Base-by-base conservation (phyloP, 768 basidiomycete genomes). In the Naematelia aurantialba region DNA sequence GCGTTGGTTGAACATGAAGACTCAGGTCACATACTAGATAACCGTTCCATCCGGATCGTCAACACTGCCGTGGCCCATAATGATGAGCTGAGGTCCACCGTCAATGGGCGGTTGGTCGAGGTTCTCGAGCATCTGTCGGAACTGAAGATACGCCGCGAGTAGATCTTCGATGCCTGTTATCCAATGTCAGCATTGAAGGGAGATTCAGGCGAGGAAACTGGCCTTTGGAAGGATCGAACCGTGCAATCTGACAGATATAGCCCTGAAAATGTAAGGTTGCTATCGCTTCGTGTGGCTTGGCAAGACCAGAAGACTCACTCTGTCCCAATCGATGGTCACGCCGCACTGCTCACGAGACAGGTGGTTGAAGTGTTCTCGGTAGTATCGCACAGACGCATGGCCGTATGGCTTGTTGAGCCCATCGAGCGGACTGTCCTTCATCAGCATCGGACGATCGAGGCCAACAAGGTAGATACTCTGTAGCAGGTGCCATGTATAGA, bases 161-260 rank as follows among this genome's bases (percentile, higher is more conserved):
- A 79, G 67, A 39, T 70, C 65, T 2, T 73, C 72, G 45, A 76
- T 74, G 42, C 77, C 76, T 73, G n/a, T 17, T 4, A 19, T 11
- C 31, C 39, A 45, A n/a, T n/a, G 13, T 44, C 30, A 54, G 52
- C 34, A 8, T 14, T 8, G 14, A 49, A 49, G 31, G 52, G 30
- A 48, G 13, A 1, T n/a, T 13, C 24, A 8, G 10, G 22, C 5
- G 3, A 17, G 24, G 10, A 22, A 26, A 87, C 63, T 87, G 87
- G 78, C 91, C 90, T 83, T 84, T 83, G 21, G 87, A 81, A 53
- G 91, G 92, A 76, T 96, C 92, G 78, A 96, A 97, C 26, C 91
- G 87, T n/a, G 92, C 92, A 60, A 97, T 80, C 75, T 97, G 93
- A 27, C 91, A 82, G 65, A 96, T 77, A 78, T 96, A 96, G 10